phyloP scores from a whole-genome alignment of 176 grass and related monocot species.

The Bothriochloa decipiens region DNA sequence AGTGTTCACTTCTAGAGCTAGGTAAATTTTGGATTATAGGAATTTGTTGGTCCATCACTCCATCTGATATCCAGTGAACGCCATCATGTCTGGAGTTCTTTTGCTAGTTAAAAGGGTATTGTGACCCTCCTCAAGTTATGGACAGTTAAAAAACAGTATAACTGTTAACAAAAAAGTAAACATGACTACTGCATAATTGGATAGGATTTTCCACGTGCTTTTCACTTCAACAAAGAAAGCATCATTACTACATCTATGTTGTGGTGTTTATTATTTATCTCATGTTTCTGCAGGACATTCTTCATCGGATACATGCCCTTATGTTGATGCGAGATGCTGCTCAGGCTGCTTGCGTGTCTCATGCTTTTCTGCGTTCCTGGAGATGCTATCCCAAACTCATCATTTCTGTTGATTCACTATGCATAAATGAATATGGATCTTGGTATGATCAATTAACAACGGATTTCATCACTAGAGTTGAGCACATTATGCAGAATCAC shows the following conservation, averaged over 20 bases:
- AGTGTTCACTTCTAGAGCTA: not conserved
- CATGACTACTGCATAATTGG: no score
- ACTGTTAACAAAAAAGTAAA: not conserved
- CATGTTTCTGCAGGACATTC: constrained; percentile 2
- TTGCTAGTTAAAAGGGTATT: not conserved
- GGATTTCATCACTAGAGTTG: constrained; percentile 19
- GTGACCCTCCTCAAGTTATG: not conserved
- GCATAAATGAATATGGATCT: not conserved
- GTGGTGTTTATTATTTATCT: not conserved
- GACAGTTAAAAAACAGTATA: not conserved
- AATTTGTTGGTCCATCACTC: not conserved
- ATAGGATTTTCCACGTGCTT: not conserved
- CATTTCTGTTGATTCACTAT: not conserved
- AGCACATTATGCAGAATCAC: constrained; percentile 26
- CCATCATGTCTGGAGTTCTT: not conserved
- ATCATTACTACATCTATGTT: not conserved
- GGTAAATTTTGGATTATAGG: not conserved
- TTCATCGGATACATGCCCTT: constrained; percentile 1
- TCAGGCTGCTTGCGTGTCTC: constrained; percentile 2
- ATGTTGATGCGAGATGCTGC: constrained; percentile 26
- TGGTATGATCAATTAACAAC: not conserved
- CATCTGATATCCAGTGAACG: not conserved
- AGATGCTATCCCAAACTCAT: constrained; percentile 12
- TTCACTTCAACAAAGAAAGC: not conserved
- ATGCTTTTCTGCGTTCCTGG: constrained; percentile 10